Evolutionary conservation across 2,329 filamentous ascomycete genomes (phyloP), one percentile per base, ranked within the genome.

Genomic region (Hymenoscyphus occultus): DNA sequence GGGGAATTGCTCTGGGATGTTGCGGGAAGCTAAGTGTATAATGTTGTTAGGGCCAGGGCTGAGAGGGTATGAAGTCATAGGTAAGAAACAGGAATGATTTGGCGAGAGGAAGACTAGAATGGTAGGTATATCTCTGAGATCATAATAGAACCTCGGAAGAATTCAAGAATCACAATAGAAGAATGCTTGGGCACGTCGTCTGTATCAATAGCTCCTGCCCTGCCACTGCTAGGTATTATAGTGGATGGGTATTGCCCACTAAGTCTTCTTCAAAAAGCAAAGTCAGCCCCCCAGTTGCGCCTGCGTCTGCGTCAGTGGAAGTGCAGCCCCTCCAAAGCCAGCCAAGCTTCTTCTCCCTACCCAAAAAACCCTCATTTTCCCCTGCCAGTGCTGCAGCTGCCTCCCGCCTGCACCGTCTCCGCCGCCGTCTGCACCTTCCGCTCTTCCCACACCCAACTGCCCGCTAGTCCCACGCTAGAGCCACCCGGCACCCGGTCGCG

Each of bases 401-500:
- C 28, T 28, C 54, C 54, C 54, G 13, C 6, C 54, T 5, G 14
- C 28, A 22, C n/a, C n/a, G 5, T 19, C 28, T 14, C n/a, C 54
- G 16, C 31, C n/a, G 6, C 57, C 57, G 28, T 35, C 28, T 39
- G 19, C 32, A 22, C 57, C 57, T 42, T 42, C 57, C 57, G 31
- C 57, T 59, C 32, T 10, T 14, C 16, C 57, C 32, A 39, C 39
- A 14, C 39, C 32, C 28, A 2, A 14, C 10, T 0, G 10, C 57
- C 16, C 19, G 39, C 39, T 28, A 39, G 5, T 1, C n/a, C 51
- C 40, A 22, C 40, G 57, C 57, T 58, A 58, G 22, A 14, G 40
- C 56, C 35, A 54, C 35, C 56, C 57, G n/a, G 40, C 35, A 54
- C 35, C 56, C 57, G 12, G 40, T 51, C 39, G 31, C 22, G 51